Conservation (phyloP, 441 rosid species). For the Euphorbia corollata region DNA sequence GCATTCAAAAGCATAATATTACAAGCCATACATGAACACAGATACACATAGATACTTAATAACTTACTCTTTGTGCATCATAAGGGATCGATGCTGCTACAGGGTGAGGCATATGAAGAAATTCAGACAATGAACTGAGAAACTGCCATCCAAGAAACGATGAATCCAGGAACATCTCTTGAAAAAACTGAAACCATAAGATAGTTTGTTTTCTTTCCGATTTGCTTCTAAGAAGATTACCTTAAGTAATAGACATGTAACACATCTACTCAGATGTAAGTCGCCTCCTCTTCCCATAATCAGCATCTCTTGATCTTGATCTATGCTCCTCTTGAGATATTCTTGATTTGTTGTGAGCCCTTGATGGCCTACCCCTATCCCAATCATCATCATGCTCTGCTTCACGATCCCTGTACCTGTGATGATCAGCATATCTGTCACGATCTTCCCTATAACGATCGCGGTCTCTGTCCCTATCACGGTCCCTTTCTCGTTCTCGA, state of each 20-base stretch:
- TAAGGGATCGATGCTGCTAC: conserved; percentile 7
- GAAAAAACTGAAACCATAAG: conserved; percentile 4
- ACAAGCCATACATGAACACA: not conserved
- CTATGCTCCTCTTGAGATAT: conserved; percentile 54
- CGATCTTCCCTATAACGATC: conserved; percentile 55
- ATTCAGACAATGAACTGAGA: conserved; percentile 11
- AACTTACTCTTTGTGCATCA: conserved; percentile 11
- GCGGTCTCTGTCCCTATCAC: conserved; percentile 48
- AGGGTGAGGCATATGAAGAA: not conserved
- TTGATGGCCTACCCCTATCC: conserved; percentile 57
- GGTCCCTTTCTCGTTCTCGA: conserved; percentile 42
- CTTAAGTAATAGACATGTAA: not conserved
- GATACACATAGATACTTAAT: not conserved
- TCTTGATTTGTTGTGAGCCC: conserved; percentile 58
- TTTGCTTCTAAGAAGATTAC: not conserved
- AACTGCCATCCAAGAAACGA: conserved; percentile 9
- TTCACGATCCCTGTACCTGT: conserved; percentile 49
- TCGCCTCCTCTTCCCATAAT: conserved; percentile 72
- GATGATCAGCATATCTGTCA: conserved; percentile 55
- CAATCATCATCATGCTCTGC: conserved; percentile 59
- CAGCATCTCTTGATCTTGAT: conserved; percentile 69
- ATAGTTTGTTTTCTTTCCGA: not conserved
- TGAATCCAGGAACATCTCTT: conserved; percentile 6
- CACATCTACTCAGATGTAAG: conserved; percentile 41
- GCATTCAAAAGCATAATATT: not conserved